Evolutionary conservation across 139 green algal genomes (phyloP), one percentile per base, ranked within the genome.

Genomic region (Astrephomene gubernaculifera): DNA sequence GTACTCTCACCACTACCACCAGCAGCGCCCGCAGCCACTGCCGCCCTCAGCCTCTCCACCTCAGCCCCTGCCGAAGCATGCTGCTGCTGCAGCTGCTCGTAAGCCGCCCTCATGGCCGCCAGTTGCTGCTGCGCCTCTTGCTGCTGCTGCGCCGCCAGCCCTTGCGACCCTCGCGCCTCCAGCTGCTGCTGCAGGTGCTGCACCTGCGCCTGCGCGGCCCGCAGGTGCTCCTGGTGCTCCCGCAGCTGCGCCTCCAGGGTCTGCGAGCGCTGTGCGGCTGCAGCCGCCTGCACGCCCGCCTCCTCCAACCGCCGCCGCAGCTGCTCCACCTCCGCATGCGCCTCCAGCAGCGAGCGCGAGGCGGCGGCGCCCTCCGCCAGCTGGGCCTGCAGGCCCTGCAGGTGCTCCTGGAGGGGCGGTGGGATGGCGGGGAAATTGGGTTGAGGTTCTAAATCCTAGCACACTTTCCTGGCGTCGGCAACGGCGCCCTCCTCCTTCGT

Each of bases 21-120:
- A n/a, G n/a, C n/a, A n/a, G n/a, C n/a, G n/a, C 44, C 49, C 49
- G 43, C 71, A 57, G n/a, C 33, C 29, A 12, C 36, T 31, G 41
- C 76, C 39, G 76, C 60, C 31, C 54, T 60, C 39, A 82, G 57
- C 25, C 54, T 22, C 74, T 82, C 74, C 25, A 57, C 74, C 54
- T 69, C 54, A 8, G 57, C 74, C 35, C 1, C 57, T 0, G 53
- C 53, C 2, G 33, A 33, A 2, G 72, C 72, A 60, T 64, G n/a
- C 71, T 70, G 71, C 25, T 39, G 27, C 82, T 78, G 57, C 71
- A 87, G 82, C 71, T 76, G 57, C 43, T 57, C 69, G 31, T 82
- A 41, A 14, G 71, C 54, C 0, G 61, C 57, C 19, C 64, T 6
- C 53, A 80, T 12, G 53, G 71, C 38, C 39, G n/a, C 60, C 41